Conservation (phyloP, 2,329 filamentous ascomycete genomes). For the Stachybotrys elegans region DNA sequence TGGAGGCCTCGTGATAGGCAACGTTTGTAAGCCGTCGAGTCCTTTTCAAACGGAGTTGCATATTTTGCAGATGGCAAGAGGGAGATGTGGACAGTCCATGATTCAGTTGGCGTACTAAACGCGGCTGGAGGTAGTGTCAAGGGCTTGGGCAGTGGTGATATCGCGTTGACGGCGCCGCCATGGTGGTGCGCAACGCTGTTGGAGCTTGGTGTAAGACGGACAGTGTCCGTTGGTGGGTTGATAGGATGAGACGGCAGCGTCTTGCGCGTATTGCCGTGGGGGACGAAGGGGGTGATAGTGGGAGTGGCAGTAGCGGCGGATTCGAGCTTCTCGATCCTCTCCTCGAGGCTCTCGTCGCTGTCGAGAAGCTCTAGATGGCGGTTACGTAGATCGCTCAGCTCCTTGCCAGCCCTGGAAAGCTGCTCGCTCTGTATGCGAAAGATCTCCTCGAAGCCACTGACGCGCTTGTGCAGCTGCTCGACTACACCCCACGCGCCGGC, state of each 20-base stretch:
- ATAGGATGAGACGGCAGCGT: too few species aligned
- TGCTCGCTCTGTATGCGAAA: slow-evolving; percentile 35
- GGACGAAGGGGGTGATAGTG: slow-evolving; percentile 17
- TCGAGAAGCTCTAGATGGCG: slow-evolving; percentile 46
- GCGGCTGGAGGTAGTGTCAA: too few species aligned
- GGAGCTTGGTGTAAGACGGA: too few species aligned
- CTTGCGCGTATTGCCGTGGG: too few species aligned
- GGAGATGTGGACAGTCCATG: slow-evolving; percentile 57
- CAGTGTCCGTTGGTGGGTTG: too few species aligned
- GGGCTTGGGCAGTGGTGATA: too few species aligned
- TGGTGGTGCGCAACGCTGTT: too few species aligned
- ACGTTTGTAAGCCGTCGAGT: slow-evolving; percentile 56
- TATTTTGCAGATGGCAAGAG: slow-evolving; percentile 48
- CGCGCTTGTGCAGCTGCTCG: slow-evolving; percentile 35
- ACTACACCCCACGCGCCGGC: slow-evolving; percentile 49
- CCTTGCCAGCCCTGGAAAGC: slow-evolving; percentile 32
- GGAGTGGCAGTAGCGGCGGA: slow-evolving; percentile 12
- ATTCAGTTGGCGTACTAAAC: too few species aligned
- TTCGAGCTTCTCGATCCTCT: slow-evolving; percentile 46
- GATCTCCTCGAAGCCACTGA: slow-evolving; percentile 28
- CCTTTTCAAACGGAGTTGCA: slow-evolving; percentile 57
- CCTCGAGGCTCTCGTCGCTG: slow-evolving; percentile 46
- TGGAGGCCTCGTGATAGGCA: slow-evolving; percentile 57
- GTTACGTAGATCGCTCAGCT: slow-evolving; percentile 40
- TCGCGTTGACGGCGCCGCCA: too few species aligned